Evolutionary conservation across 345 rosid genomes (phyloP).

Genomic region (Salix caprea): DNA sequence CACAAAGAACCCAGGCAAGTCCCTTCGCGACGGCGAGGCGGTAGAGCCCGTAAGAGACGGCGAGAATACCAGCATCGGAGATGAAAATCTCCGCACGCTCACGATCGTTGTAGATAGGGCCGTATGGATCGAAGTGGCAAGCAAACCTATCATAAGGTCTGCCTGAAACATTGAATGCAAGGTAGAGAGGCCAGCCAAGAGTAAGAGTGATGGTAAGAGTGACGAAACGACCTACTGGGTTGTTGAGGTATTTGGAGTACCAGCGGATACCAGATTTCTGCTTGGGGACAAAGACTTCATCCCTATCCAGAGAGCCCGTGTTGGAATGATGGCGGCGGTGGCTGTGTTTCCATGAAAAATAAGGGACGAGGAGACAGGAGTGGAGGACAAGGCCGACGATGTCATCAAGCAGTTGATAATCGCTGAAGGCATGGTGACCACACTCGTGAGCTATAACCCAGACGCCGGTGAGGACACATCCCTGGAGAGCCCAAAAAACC

Average conservation of each 20-base stretch:
- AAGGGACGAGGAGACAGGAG: slow-evolving; percentile 27
- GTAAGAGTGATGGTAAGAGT: slow-evolving; percentile 16
- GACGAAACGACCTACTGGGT: slow-evolving; percentile 21
- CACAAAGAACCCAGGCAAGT: slow-evolving; percentile 19
- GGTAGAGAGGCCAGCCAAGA: slow-evolving; percentile 34
- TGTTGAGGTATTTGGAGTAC: slow-evolving; percentile 31
- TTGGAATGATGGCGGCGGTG: slow-evolving; percentile 37
- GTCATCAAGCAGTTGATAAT: slow-evolving; percentile 26
- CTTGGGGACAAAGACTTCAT: slow-evolving; percentile 32
- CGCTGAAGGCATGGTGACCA: slow-evolving; percentile 38
- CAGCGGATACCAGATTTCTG: slow-evolving; percentile 13
- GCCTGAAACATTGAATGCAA: slow-evolving; percentile 32
- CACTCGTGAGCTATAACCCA: slow-evolving; percentile 37
- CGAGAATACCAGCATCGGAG: slow-evolving; percentile 25
- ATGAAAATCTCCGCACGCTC: slow-evolving; percentile 17
- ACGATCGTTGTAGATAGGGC: slow-evolving; percentile 21
- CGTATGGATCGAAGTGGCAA: slow-evolving; percentile 28
- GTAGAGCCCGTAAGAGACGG: slow-evolving; percentile 18
- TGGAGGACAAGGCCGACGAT: slow-evolving; percentile 26
- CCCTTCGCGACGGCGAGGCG: slow-evolving; percentile 16
- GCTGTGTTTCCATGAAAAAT: slow-evolving; percentile 39
- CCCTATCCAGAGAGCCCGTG: slow-evolving; percentile 27
- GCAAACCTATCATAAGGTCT: slow-evolving; percentile 29
- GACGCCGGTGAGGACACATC: slow-evolving; percentile 31
- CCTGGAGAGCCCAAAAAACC: slow-evolving; percentile 28